phyloP scores from a whole-genome alignment of 805 yeast species.

The Candida easanensis region DNA sequence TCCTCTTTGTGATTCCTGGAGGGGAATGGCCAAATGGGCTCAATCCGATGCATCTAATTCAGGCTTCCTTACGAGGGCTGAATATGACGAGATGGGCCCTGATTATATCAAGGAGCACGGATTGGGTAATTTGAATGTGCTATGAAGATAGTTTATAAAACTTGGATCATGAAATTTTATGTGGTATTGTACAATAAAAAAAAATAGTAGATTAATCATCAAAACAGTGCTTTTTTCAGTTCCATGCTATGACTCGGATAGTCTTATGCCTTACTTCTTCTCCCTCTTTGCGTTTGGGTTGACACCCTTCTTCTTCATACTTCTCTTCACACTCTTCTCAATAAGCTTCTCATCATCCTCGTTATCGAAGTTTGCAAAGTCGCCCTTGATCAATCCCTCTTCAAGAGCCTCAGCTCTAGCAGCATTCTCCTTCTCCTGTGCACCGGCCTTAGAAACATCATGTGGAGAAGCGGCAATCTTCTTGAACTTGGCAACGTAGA shows the following conservation, averaged over 20 bases:
- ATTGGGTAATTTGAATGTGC: slow-evolving; percentile 52
- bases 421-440: slow-evolving; percentile 74
- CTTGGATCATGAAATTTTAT: not conserved
- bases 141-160: not conserved
- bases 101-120: slow-evolving; percentile 87
- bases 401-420: slow-evolving; percentile 79
- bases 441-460: slow-evolving; percentile 83
- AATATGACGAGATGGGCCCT: slow-evolving; percentile 85
- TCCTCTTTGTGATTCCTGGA: slow-evolving; percentile 85
- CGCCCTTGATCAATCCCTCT: slow-evolving; percentile 80
- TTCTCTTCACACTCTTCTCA: slow-evolving; percentile 62
- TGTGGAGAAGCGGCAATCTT: slow-evolving; percentile 85
- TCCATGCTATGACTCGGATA: not conserved
- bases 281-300: slow-evolving; percentile 48
- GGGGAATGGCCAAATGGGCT: slow-evolving; percentile 87
- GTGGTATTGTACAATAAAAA: not conserved
- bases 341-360: slow-evolving; percentile 74
- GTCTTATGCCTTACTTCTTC: slow-evolving; percentile 16
- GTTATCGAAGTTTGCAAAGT: slow-evolving; percentile 79
- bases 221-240: slow-evolving; percentile 2
- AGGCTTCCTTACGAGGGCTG: slow-evolving; percentile 59
- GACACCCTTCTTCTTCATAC: slow-evolving; percentile 67
- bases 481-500: slow-evolving; percentile 94
- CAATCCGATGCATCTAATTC: slow-evolving; percentile 41
- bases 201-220: not conserved